Percentiles rank a stretch among this genome's conserved stretches.
phyloP scores from a whole-genome alignment of 352 stramenopile genomes.

The Pythium phragmitis region DNA sequence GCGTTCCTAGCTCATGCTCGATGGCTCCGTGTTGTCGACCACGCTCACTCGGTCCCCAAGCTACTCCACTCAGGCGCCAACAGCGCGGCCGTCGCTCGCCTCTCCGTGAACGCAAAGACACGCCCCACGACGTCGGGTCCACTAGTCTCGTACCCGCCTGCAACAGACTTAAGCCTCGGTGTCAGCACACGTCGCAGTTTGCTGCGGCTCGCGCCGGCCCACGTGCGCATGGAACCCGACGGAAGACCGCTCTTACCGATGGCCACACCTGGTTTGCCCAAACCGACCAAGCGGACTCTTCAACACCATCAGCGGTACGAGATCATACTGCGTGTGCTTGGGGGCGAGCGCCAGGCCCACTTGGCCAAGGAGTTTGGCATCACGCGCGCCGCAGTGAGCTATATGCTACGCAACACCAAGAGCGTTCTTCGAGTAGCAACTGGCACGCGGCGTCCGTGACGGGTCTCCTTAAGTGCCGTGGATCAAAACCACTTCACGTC shows the following conservation, averaged over 20 bases:
- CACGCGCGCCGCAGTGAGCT: conserved; percentile 55
- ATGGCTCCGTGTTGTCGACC: background rate
- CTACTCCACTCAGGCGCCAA: background rate
- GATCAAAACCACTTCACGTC: too few species aligned
- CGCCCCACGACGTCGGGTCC: too few species aligned
- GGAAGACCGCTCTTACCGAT: conserved; percentile 6
- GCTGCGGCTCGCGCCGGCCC: conserved; percentile 6
- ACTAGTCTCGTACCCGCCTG: too few species aligned
- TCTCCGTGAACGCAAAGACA: too few species aligned
- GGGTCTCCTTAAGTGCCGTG: too few species aligned
- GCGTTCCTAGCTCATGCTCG: background rate
- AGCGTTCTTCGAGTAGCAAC: background rate
- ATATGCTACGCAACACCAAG: conserved; percentile 31
- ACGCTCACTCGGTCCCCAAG: background rate
- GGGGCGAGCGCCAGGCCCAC: conserved; percentile 56
- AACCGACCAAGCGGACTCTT: conserved; percentile 49
- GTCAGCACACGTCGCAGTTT: conserved; percentile 9
- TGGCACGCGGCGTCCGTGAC: too few species aligned
- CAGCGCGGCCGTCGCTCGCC: background rate
- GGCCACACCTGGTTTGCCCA: background rate
- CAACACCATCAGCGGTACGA: conserved; percentile 58
- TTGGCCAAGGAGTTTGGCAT: conserved; percentile 65
- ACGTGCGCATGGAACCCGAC: conserved; percentile 4
- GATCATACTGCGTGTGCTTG: conserved; percentile 54
- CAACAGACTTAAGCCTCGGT: background rate